These are phyloP conservation scores for Mortierella sp. DNA, from an alignment of 371 early-diverging fungal species.

Conservation along the genomic window DNA sequence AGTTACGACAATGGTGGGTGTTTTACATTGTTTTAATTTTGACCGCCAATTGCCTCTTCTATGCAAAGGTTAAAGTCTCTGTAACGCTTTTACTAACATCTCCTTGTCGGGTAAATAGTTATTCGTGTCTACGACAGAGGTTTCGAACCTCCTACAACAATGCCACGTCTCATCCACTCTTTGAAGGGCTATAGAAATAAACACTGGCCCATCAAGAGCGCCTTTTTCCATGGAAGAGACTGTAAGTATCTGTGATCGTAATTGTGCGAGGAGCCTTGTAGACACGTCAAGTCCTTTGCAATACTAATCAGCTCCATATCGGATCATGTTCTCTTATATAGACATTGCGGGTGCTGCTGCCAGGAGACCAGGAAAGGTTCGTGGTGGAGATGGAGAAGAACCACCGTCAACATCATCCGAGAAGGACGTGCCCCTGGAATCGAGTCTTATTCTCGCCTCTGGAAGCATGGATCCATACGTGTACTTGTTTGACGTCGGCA, in stretches of 20 bases:
- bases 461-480: conserved; percentile 90
- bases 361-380: conserved; percentile 35
- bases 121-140: conserved; percentile 89
- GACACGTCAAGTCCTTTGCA: too few species aligned
- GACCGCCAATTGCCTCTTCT: too few species aligned
- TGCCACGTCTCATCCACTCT: conserved; percentile 73
- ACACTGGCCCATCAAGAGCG: conserved; percentile 91
- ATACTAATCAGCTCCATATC: too few species aligned
- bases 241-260: conserved; percentile 56
- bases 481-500: conserved; percentile 82
- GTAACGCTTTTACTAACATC: too few species aligned
- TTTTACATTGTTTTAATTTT: neutral
- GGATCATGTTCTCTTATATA: neutral
- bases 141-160: conserved; percentile 75
- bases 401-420: conserved; percentile 34
- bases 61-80: neutral
- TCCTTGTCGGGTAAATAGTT: too few species aligned
- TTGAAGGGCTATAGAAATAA: conserved; percentile 89
- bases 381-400: conserved; percentile 46
- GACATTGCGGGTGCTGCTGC: conserved; percentile 39
- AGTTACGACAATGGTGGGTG: conserved; percentile 88
- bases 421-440: conserved; percentile 62
- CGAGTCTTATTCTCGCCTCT: conserved; percentile 80
- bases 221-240: conserved; percentile 80
- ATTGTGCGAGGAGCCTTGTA: neutral